These are phyloP conservation scores for Tulasnella calospora DNA, from an alignment of 768 basidiomycete species.

Conservation along the genomic window DNA sequence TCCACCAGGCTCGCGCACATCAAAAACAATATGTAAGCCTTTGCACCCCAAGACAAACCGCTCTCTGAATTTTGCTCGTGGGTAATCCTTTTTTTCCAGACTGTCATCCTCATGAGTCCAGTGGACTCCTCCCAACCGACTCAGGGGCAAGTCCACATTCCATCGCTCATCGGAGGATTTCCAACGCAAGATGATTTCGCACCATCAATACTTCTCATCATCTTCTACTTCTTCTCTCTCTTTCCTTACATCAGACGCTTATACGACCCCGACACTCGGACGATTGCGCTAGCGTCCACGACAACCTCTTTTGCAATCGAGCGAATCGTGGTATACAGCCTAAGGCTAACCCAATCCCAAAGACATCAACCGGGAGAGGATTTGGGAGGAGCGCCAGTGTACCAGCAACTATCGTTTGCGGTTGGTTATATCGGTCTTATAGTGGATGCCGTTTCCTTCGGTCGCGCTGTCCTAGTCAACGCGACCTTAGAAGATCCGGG, in stretches of 20 bases:
- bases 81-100: not conserved
- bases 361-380: not conserved
- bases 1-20: not conserved
- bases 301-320: slow-evolving; percentile 39
- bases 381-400: not conserved
- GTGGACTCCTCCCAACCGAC: not conserved
- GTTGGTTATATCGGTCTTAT: not conserved
- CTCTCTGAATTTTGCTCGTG: not conserved
- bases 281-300: slow-evolving; percentile 36
- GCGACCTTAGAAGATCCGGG: slow-evolving; percentile 4
- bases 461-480: not conserved
- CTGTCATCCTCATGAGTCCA: not conserved
- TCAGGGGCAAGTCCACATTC: slow-evolving; percentile 31
- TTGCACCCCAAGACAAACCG: not conserved
- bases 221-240: slow-evolving; percentile 40
- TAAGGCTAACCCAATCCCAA: not conserved
- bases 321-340: slow-evolving; percentile 14
- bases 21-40: not conserved
- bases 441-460: not conserved
- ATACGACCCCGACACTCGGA: slow-evolving; percentile 39
- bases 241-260: slow-evolving; percentile 41
- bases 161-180: slow-evolving; percentile 45
- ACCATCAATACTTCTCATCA: slow-evolving; percentile 44
- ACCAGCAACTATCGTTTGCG: slow-evolving; percentile 12
- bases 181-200: slow-evolving; percentile 41